Percentiles rank a stretch among this genome's conserved stretches.
Evolutionary conservation across 2,329 filamentous ascomycete species (phyloP).

Genomic region (Ophiosphaerella narmari): DNA sequence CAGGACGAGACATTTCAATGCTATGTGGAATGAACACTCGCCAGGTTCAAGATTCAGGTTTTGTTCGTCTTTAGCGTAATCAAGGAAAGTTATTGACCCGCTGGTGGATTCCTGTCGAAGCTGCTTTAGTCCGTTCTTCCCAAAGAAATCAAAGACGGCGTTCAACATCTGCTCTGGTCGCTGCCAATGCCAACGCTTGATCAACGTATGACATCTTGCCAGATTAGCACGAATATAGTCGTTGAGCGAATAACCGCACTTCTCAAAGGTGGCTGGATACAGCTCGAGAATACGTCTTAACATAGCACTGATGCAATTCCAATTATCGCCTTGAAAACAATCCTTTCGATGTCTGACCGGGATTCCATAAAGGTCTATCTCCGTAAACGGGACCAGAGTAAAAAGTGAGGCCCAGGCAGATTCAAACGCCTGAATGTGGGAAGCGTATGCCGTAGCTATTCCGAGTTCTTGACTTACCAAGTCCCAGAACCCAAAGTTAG

Average conservation of each 20-base stretch:
- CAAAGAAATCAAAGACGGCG: constrained; percentile 64
- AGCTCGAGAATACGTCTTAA: constrained; percentile 54
- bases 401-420: constrained; percentile 54
- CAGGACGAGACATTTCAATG: constrained; percentile 61
- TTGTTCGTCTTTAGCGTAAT: constrained; percentile 52
- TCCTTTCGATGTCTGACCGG: constrained; percentile 49
- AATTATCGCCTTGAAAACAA: constrained; percentile 51
- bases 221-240: constrained; percentile 59
- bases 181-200: constrained; percentile 62
- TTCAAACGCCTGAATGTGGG: constrained; percentile 42
- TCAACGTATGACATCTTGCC: constrained; percentile 58
- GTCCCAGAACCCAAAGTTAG: constrained; percentile 50
- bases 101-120: constrained; percentile 57
- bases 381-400: constrained; percentile 57
- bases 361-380: constrained; percentile 58
- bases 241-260: constrained; percentile 54
- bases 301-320: constrained; percentile 54
- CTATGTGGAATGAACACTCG: constrained; percentile 63
- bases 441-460: constrained; percentile 16
- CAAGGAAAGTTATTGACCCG: constrained; percentile 60
- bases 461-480: constrained; percentile 45
- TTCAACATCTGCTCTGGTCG: constrained; percentile 60
- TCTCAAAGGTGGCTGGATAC: constrained; percentile 50
- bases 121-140: constrained; percentile 56
- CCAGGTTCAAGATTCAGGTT: constrained; percentile 51